A percentile compares a stretch with the other conserved stretches of the same genome.
These are phyloP conservation scores for Plasmodium falciparum DNA, from an alignment of 169 alveolate species.

Conservation along the genomic window DNA sequence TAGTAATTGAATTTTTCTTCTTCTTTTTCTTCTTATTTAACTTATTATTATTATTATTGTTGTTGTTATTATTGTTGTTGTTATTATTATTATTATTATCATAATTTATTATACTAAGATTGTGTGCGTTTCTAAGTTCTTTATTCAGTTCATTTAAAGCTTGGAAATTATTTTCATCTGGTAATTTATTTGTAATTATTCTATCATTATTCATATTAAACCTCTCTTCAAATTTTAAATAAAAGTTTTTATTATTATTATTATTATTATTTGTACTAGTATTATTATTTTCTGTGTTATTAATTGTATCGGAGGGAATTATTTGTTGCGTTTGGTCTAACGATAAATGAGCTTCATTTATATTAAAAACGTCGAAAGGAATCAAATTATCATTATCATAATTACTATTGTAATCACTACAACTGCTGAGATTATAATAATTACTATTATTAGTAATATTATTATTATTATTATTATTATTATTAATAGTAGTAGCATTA, in stretches of 20 bases:
- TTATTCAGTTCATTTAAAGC: not conserved
- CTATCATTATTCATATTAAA: not conserved
- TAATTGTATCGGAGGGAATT: not conserved
- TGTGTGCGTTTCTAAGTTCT: not conserved
- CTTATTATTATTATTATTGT: not conserved
- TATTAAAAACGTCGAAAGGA: not conserved
- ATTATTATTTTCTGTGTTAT: constrained; percentile 8
- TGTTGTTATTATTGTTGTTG: not conserved
- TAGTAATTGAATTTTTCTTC: not conserved
- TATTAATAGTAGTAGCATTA: constrained; percentile 7
- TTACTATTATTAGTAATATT: not conserved
- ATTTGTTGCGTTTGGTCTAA: no score
- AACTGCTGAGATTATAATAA: not conserved
- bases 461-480: constrained; percentile 1
- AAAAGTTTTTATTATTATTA: constrained; percentile 3
- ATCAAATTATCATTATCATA: not conserved
- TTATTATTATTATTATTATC: not conserved
- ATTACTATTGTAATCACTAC: not conserved
- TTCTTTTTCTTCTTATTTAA: not conserved
- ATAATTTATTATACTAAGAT: no score
- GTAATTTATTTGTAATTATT: not conserved
- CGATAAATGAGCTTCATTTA: not conserved
- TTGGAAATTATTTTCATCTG: constrained; percentile 3
- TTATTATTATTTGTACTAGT: not conserved
- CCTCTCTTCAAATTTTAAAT: constrained; percentile 16